Conservation (phyloP, 2,329 filamentous ascomycete genomes). For the Epichloe uncinata region DNA sequence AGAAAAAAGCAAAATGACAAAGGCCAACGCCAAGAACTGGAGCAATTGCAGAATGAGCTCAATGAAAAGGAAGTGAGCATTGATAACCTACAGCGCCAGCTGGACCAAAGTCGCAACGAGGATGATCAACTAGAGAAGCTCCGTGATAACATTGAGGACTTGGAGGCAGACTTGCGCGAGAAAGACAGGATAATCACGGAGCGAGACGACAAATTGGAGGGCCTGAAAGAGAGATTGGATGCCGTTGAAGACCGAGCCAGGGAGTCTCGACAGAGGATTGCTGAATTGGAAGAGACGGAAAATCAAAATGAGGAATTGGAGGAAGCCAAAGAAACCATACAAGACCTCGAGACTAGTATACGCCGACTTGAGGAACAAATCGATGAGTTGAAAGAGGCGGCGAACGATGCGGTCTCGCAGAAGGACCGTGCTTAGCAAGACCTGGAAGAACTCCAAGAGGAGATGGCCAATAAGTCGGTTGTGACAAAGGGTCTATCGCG, state of each 20-base stretch:
- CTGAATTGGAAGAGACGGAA: conserved; percentile 45
- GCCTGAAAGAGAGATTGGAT: conserved; percentile 41
- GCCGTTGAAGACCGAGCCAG: conserved; percentile 47
- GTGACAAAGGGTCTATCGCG: conserved; percentile 61
- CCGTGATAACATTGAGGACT: conserved; percentile 59
- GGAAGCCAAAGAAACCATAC: conserved; percentile 44
- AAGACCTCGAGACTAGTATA: conserved; percentile 42
- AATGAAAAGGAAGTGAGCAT: conserved; percentile 47
- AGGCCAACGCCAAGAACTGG: conserved; percentile 47
- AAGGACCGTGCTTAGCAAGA: conserved; percentile 45
- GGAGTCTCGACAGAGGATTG: conserved; percentile 36
- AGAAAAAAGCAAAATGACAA: conserved; percentile 63
- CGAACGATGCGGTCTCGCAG: conserved; percentile 38
- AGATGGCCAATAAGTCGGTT: conserved; percentile 68
- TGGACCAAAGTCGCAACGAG: conserved; percentile 43
- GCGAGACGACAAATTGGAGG: conserved; percentile 61
- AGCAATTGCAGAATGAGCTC: conserved; percentile 41
- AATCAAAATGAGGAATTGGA: conserved; percentile 36
- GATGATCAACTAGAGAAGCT: conserved; percentile 51
- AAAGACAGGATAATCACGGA: conserved; percentile 63
- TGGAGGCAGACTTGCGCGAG: conserved; percentile 62
- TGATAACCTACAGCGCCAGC: conserved; percentile 45
- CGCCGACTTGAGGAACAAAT: conserved; percentile 40
- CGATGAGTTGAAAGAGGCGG: conserved; percentile 39
- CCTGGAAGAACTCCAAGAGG: conserved; percentile 56